Evolutionary conservation across 768 basidiomycete species (phyloP).

Genomic region (Lentinula sp.): DNA sequence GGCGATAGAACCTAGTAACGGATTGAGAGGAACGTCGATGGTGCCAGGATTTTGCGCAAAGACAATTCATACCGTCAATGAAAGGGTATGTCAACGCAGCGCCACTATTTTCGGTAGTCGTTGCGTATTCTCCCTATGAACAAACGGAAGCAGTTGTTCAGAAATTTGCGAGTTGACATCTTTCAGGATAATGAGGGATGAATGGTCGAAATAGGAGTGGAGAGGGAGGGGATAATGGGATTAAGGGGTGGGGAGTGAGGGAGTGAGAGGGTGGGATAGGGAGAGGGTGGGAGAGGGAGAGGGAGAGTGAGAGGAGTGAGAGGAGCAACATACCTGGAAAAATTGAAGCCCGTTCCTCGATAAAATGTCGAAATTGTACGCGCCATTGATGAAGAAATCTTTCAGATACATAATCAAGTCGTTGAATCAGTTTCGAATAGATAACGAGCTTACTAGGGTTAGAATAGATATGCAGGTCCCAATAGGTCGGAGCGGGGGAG

Average conservation of each 20-base stretch:
- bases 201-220: no score
- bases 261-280: no score
- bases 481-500: slow-evolving; percentile 28
- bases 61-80: slow-evolving; percentile 36
- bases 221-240: no score
- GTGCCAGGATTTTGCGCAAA: not conserved
- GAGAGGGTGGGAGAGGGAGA: no score
- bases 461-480: slow-evolving; percentile 40
- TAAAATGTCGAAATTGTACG: slow-evolving; percentile 20
- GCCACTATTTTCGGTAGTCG: slow-evolving; percentile 45
- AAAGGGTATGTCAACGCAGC: slow-evolving; percentile 52
- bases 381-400: slow-evolving; percentile 35
- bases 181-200: no score
- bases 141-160: not conserved
- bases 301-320: no score
- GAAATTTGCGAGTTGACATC: no score
- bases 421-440: not conserved
- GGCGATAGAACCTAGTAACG: slow-evolving; percentile 36
- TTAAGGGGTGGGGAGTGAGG: no score
- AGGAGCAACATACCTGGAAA: slow-evolving; percentile 38
- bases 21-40: not conserved
- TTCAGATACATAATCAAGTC: slow-evolving; percentile 13
- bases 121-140: slow-evolving; percentile 53
- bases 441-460: slow-evolving; percentile 25
- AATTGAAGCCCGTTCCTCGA: slow-evolving; percentile 56